Evolutionary conservation across 2,329 filamentous ascomycete genomes (phyloP).

Genomic region (Beauveria scarabaeidicola): DNA sequence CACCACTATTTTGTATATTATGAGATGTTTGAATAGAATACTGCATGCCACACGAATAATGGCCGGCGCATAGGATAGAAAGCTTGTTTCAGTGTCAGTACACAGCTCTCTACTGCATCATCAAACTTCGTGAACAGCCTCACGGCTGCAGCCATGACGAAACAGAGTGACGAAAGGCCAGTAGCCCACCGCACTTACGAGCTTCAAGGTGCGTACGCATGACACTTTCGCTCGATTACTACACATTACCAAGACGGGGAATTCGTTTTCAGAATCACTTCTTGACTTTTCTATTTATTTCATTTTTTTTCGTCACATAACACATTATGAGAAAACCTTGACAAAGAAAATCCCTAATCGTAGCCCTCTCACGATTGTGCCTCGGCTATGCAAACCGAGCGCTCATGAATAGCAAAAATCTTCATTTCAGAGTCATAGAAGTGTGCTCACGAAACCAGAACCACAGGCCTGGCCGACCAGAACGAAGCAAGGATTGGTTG

Average conservation of each 20-base stretch:
- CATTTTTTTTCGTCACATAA: slow-evolving; percentile 31
- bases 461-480: slow-evolving; percentile 14
- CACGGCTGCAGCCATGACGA: background rate
- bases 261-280: slow-evolving; percentile 25
- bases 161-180: too few species aligned
- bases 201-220: too few species aligned
- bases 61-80: background rate
- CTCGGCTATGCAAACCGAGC: slow-evolving; percentile 31
- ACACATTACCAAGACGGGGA: too few species aligned
- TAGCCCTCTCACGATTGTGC: slow-evolving; percentile 36
- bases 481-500: slow-evolving; percentile 17
- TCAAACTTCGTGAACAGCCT: background rate
- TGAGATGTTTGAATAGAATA: background rate
- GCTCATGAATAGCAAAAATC: slow-evolving; percentile 35
- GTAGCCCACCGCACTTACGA: too few species aligned
- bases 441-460: slow-evolving; percentile 28
- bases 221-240: too few species aligned
- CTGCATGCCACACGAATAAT: background rate
- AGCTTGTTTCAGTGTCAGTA: background rate
- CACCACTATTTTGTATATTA: background rate
- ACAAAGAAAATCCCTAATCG: slow-evolving; percentile 28
- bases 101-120: too few species aligned
- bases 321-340: slow-evolving; percentile 37
- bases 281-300: slow-evolving; percentile 40
- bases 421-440: slow-evolving; percentile 36